Evolutionary conservation across 208 protist genomes (phyloP).

Genomic region (Acanthamoeba lenticulata): DNA sequence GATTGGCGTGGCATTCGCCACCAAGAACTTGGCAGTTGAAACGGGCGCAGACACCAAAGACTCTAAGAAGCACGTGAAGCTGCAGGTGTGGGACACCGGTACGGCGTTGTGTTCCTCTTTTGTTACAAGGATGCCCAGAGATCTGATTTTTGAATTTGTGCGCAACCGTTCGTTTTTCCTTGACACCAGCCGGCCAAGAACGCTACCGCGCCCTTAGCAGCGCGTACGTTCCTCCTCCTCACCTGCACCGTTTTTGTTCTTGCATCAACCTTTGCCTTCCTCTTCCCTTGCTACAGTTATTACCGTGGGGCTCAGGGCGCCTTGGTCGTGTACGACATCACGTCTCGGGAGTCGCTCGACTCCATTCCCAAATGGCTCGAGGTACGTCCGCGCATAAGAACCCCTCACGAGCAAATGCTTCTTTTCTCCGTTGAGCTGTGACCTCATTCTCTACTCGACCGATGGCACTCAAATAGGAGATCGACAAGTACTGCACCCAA

Average conservation of each 20-base stretch:
- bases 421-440: conserved; percentile 45
- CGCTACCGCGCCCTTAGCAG: conserved; percentile 27
- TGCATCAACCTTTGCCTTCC: background rate
- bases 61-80: background rate
- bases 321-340: conserved; percentile 99
- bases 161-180: background rate
- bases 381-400: background rate
- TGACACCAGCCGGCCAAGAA: background rate
- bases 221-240: background rate
- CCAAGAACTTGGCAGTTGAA: conserved; percentile 1
- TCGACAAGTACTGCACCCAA: conserved; percentile 92
- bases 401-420: too few relatives aligned
- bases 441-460: conserved; percentile 95
- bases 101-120: background rate
- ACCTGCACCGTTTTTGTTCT: background rate
- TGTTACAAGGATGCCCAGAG: background rate
- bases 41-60: background rate
- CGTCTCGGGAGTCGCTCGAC: conserved; percentile 77
- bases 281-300: conserved; percentile 85
- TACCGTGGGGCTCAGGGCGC: conserved; percentile 98
- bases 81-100: conserved; percentile 37
- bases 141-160: background rate
- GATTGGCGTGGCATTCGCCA: conserved; percentile 31
- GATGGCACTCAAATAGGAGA: conserved; percentile 95
- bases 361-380: conserved; percentile 34